Evolutionary conservation across 139 green algal species (phyloP).

Genomic region (Volvox reticuliferus): DNA sequence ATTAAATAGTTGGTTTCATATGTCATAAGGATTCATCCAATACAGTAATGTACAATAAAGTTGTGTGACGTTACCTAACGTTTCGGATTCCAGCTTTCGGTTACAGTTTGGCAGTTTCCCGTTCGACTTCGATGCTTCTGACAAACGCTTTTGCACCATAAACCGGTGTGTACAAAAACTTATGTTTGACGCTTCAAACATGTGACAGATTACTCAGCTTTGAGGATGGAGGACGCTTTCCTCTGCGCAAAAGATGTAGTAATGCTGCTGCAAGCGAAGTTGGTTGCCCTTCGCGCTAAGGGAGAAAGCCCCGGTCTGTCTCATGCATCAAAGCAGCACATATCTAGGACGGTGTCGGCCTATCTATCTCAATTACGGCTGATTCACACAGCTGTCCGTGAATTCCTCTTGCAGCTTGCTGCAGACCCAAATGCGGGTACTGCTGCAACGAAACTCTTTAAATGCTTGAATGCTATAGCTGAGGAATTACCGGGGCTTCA

Average conservation of each 20-base stretch:
- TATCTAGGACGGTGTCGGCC: background rate
- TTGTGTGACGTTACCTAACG: too few species aligned
- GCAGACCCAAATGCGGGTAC: background rate
- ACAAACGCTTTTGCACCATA: background rate
- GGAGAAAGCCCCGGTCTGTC: background rate
- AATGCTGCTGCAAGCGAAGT: background rate
- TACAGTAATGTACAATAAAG: too few species aligned
- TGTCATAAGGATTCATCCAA: too few species aligned
- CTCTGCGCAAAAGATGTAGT: conserved; percentile 13
- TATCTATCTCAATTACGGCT: background rate
- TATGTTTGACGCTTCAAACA: background rate
- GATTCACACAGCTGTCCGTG: background rate
- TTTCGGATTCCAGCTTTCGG: too few species aligned
- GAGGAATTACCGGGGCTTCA: conserved; percentile 20
- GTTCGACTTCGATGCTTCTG: too few species aligned
- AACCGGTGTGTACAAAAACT: background rate
- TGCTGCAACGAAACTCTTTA: background rate
- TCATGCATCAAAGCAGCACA: background rate
- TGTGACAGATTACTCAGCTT: background rate
- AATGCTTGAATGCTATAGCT: background rate
- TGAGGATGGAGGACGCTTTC: conserved; percentile 23
- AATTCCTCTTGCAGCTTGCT: background rate
- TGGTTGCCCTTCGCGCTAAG: background rate
- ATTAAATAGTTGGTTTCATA: too few species aligned
- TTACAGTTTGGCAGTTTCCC: too few species aligned